Evolutionary conservation across 176 grass and related monocot species (phyloP), one percentile per base, ranked within the genome.

Genomic region (Oryza rufipogon): DNA sequence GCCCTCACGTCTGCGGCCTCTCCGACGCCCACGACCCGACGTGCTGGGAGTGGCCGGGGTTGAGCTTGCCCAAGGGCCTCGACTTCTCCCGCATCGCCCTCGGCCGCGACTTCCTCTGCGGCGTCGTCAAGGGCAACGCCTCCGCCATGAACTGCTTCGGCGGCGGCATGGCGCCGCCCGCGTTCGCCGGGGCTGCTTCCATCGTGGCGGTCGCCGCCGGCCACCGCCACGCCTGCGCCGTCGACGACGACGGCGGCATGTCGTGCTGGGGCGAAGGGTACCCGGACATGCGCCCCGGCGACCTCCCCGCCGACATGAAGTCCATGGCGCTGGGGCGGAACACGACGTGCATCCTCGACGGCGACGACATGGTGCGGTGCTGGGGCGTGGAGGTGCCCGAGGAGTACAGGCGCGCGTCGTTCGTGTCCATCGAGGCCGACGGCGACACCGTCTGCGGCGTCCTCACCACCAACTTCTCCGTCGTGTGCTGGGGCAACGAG

Each of bases 61-160:
- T 98, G 11, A 0, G 0, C 0, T 41, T 93, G 12, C 89, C 87
- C 0, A 71, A 56, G 0, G 85, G 74, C 33, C 9, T 84, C 8
- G 68, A 81, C 70, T 95, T 98, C 39, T 78, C 83, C 11, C 32
- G 70, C 32, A 92, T 98, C 86, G 92, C 96, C 17, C 89, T 98
- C 33, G 96, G 96, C 25, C 34, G 85, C 4, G 75, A 92, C 75
- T 98, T 99, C 90, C 80, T 96, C 80, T 99, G 97, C 77, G 97
- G 97, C 70, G 34, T 92, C 71, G 11, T 68, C 5, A 14, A 22
- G 1, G 28, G n/a, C 1, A 54, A 86, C 74, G 7, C 1, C 11
- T 58, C 61, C 17, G 15, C 1, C 80, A 48, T 90, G 74, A 9
- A 1, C 61, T 90, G 88, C 84, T 86, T 32, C 74, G 88, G 85